A percentile compares a stretch with the other conserved stretches of the same genome.
Conservation (phyloP, 331 rosid genomes). For the Telfairia occidentalis region DNA sequence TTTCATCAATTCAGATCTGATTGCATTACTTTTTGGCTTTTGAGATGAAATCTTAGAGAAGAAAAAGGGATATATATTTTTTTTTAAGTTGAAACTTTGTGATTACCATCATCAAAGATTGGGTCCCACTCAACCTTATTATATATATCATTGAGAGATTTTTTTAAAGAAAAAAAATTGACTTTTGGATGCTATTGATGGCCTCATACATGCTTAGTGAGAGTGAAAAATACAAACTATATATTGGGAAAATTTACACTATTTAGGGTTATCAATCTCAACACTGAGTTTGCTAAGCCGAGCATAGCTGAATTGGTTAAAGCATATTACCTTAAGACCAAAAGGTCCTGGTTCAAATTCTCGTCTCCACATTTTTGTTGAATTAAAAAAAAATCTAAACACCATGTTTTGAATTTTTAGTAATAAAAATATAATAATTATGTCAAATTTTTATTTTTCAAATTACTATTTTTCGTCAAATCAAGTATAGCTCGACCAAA, state of each 20-base stretch:
- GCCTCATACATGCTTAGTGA: not conserved
- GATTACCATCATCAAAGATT: not conserved
- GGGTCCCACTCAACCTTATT: constrained; percentile 1
- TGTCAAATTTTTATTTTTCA: not conserved
- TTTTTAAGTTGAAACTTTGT: not conserved
- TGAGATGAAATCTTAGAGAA: not conserved
- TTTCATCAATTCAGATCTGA: constrained; percentile 8
- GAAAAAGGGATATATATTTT: not conserved
- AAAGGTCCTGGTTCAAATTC: no score
- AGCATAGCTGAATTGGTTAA: no score
- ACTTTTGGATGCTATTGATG: not conserved
- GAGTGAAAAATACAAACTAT: not conserved
- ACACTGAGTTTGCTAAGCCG: no score
- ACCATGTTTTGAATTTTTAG: not conserved
- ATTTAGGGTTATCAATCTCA: not conserved
- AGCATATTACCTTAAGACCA: no score
- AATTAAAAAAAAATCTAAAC: no score
- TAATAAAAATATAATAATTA: not conserved
- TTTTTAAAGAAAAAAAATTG: no score
- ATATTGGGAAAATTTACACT: not conserved
- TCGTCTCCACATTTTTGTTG: no score
- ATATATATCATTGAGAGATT: not conserved
- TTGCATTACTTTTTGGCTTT: not conserved
- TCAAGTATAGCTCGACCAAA: no score
- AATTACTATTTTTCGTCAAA: not conserved